A percentile compares a stretch with the other conserved stretches of the same genome.
Conservation (phyloP, 176 grass and related monocot genomes). For the Oryza longistaminata region DNA sequence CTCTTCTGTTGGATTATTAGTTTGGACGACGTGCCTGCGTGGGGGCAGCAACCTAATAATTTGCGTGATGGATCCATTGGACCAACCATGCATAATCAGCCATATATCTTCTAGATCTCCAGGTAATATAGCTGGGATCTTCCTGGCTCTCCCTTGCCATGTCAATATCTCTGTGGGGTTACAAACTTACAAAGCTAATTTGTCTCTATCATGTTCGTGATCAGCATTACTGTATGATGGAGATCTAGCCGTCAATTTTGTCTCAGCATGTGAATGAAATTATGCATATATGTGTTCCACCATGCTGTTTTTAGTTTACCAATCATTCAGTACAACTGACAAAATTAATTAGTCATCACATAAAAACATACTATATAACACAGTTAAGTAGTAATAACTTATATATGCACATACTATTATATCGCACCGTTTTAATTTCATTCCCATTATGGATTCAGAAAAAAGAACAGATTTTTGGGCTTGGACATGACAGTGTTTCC, state of each 20-base stretch:
- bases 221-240: conserved; percentile 4
- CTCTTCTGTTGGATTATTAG: conserved; percentile 12
- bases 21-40: conserved; percentile 29
- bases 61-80: not conserved
- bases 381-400: not conserved
- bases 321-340: not conserved
- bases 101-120: conserved; percentile 4
- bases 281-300: not conserved
- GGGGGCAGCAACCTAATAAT: conserved; percentile 22
- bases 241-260: conserved; percentile 10
- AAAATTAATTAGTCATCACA: not conserved
- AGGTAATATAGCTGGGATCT: conserved; percentile 15
- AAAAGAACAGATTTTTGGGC: not conserved
- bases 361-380: not conserved
- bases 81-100: conserved; percentile 23
- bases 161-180: conserved; percentile 27
- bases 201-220: conserved; percentile 8
- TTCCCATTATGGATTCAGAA: not conserved
- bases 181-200: not conserved
- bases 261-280: not conserved
- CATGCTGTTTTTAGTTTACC: not conserved
- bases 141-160: not conserved
- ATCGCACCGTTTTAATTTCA: not conserved
- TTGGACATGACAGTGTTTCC: not conserved
- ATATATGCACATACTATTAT: not conserved